Evolutionary conservation across 495 filamentous ascomycete species (phyloP).

Genomic region (Penicillium coffeae): DNA sequence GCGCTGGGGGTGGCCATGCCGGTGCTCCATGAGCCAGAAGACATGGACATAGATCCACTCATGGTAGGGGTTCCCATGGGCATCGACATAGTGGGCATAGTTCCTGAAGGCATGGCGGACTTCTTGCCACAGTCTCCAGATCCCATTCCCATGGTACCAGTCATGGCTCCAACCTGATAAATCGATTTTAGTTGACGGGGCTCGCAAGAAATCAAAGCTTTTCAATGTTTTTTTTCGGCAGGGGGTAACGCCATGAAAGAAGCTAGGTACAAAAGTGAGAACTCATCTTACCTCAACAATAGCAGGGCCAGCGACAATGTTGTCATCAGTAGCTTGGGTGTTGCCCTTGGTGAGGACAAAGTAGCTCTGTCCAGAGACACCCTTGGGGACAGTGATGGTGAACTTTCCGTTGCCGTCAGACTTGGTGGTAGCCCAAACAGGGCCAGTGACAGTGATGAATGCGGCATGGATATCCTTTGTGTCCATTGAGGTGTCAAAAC

Average conservation of each 20-base stretch:
- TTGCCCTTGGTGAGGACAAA: slow-evolving; percentile 32
- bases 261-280: too few relatives aligned
- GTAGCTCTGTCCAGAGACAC: slow-evolving; percentile 34
- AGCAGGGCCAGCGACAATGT: slow-evolving; percentile 33
- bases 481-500: slow-evolving; percentile 9
- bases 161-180: slow-evolving; percentile 1
- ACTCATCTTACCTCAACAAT: slow-evolving; percentile 32
- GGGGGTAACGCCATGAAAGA: too few relatives aligned
- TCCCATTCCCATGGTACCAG: too few relatives aligned
- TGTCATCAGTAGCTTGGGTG: slow-evolving; percentile 19
- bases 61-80: too few relatives aligned
- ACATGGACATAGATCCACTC: not conserved
- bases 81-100: too few relatives aligned
- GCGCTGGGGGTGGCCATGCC: not conserved
- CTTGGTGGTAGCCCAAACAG: slow-evolving; percentile 27
- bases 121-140: too few relatives aligned
- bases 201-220: too few relatives aligned
- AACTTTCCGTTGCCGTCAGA: slow-evolving; percentile 25
- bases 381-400: slow-evolving; percentile 30
- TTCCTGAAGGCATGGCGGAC: not conserved
- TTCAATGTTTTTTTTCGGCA: too few relatives aligned
- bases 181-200: too few relatives aligned
- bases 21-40: not conserved
- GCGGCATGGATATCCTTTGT: slow-evolving; percentile 17
- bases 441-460: slow-evolving; percentile 38